Evolutionary conservation across 2,329 filamentous ascomycete species (phyloP).

Genomic region (Pseudocercospora eumusae): DNA sequence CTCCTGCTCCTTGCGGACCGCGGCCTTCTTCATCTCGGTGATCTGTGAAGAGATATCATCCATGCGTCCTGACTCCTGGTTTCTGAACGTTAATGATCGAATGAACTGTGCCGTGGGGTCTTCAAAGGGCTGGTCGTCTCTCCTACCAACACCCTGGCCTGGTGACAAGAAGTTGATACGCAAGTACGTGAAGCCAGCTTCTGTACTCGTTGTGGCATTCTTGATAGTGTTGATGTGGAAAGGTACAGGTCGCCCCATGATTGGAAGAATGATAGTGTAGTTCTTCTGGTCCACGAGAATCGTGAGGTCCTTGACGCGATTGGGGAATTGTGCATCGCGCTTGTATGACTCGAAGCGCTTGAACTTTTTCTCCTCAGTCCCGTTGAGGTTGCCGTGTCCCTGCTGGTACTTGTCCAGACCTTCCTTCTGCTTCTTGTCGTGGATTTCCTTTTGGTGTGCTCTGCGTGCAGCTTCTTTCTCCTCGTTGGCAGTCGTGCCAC

Average conservation of each 20-base stretch:
- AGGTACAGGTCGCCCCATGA: slow-evolving; percentile 95
- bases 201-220: slow-evolving; percentile 96
- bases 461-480: slow-evolving; percentile 84
- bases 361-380: slow-evolving; percentile 94
- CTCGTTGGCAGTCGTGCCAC: slow-evolving; percentile 83
- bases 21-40: slow-evolving; percentile 91
- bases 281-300: slow-evolving; percentile 92
- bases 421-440: slow-evolving; percentile 84
- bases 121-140: slow-evolving; percentile 97
- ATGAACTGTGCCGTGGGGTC: slow-evolving; percentile 95
- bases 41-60: slow-evolving; percentile 90
- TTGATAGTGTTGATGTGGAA: slow-evolving; percentile 99
- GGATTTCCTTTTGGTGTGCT: slow-evolving; percentile 88
- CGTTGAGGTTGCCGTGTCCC: slow-evolving; percentile 79
- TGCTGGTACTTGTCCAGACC: slow-evolving; percentile 84
- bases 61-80: slow-evolving; percentile 83
- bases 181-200: slow-evolving; percentile 89
- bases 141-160: slow-evolving; percentile 92
- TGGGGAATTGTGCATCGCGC: slow-evolving; percentile 88
- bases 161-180: slow-evolving; percentile 97
- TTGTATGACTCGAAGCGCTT: slow-evolving; percentile 99
- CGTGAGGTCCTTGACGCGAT: slow-evolving; percentile 77
- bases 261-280: slow-evolving; percentile 84
- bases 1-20: slow-evolving; percentile 89
- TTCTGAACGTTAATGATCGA: slow-evolving; percentile 90